A percentile compares a stretch with the other conserved stretches of the same genome.
phyloP scores from a whole-genome alignment of 2,329 filamentous ascomycete species.

The Harringtonia aguacate region DNA sequence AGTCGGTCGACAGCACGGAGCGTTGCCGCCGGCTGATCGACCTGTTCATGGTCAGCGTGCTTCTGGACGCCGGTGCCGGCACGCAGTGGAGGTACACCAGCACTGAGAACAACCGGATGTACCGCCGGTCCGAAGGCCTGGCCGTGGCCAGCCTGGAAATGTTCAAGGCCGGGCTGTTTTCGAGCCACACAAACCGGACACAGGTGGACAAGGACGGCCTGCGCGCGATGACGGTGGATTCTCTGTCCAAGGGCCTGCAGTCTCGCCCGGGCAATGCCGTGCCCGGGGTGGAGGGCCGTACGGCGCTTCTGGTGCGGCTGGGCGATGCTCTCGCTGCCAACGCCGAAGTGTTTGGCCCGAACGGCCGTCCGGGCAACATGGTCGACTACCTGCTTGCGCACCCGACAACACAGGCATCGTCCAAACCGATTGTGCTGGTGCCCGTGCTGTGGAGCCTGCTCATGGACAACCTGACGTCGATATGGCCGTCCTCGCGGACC shows the following conservation, averaged over 20 bases:
- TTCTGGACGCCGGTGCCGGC: constrained; percentile 82
- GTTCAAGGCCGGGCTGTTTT: constrained; percentile 90
- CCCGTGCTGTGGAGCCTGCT: constrained; percentile 86
- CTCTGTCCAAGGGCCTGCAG: constrained; percentile 73
- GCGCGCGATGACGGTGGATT: constrained; percentile 59
- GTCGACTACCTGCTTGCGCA: constrained; percentile 91
- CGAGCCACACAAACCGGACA: constrained; percentile 65
- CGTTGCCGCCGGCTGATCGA: constrained; percentile 66
- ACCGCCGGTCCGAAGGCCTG: constrained; percentile 77
- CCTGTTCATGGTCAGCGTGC: constrained; percentile 67
- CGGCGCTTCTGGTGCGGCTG: constrained; percentile 66
- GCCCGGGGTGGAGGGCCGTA: constrained; percentile 74
- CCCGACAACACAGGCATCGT: constrained; percentile 78
- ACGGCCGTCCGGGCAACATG: constrained; percentile 86
- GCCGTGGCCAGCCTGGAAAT: constrained; percentile 72
- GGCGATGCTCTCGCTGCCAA: constrained; percentile 65
- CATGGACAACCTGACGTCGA: constrained; percentile 73
- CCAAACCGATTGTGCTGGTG: constrained; percentile 75
- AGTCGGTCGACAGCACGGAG: constrained; percentile 56
- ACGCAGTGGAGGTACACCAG: constrained; percentile 90
- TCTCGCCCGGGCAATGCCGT: constrained; percentile 72
- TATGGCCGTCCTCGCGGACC: constrained; percentile 84
- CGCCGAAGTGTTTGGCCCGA: constrained; percentile 70
- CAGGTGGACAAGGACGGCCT: constrained; percentile 84
- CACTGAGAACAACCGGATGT: constrained; percentile 72